Conservation (phyloP, 306 rosid species). For the Hippophae gyantsensis region DNA sequence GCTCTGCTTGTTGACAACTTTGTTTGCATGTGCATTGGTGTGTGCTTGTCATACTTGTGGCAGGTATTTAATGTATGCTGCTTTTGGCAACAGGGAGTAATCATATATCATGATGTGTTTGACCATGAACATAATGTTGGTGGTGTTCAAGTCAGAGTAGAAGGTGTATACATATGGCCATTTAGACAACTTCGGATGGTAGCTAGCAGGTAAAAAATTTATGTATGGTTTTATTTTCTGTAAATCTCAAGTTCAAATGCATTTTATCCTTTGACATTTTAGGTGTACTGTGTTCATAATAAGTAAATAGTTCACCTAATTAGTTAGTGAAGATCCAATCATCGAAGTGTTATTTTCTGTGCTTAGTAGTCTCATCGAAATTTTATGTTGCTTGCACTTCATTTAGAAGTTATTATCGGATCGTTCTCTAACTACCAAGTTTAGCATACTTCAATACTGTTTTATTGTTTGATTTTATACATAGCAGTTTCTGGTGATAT, state of each 20-base stretch:
- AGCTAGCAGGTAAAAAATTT: constrained; percentile 60
- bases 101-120: constrained; percentile 78
- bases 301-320: neutral
- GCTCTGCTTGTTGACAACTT: no score
- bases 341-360: neutral
- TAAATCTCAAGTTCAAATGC: neutral
- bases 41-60: neutral
- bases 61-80: constrained; percentile 4
- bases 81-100: constrained; percentile 59
- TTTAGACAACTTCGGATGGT: constrained; percentile 96
- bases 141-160: constrained; percentile 87
- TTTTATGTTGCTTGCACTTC: neutral
- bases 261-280: neutral
- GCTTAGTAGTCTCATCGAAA: no score
- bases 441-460: neutral
- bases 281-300: neutral
- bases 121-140: constrained; percentile 72
- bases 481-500: neutral
- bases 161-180: constrained; percentile 99
- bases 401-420: neutral
- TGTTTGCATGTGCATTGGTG: no score
- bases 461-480: neutral
- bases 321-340: neutral
- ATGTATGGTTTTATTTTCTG: neutral
- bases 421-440: neutral